Percentiles rank a stretch among this genome's conserved stretches.
phyloP scores from a whole-genome alignment of 352 stramenopile species.

The Phytophthora foliorum region DNA sequence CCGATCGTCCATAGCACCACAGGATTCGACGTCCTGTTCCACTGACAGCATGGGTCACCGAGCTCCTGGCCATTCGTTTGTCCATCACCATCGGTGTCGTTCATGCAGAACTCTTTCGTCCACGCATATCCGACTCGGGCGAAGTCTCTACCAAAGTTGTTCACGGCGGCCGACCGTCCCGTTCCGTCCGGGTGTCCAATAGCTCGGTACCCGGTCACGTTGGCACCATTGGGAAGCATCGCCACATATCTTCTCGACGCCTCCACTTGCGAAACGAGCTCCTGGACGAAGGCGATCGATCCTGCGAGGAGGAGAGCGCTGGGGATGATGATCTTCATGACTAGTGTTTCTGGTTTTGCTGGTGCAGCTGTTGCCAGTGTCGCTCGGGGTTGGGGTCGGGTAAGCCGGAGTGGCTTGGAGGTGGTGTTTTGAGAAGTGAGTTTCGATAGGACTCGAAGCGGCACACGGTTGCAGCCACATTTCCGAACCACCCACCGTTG shows the following conservation, averaged over 20 bases:
- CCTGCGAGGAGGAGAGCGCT: constrained; percentile 1
- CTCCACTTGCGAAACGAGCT: constrained; percentile 4
- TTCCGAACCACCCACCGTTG: too few relatives aligned
- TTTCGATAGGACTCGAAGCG: too few relatives aligned
- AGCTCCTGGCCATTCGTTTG: too few relatives aligned
- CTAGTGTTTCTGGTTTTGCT: neutral
- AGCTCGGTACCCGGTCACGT: constrained; percentile 36
- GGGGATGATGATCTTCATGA: constrained; percentile 12
- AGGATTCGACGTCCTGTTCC: constrained; percentile 3
- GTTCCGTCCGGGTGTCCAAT: constrained; percentile 43
- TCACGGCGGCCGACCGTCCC: constrained; percentile 19
- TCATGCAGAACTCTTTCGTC: constrained; percentile 30
- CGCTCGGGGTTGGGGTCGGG: neutral
- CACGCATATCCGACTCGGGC: constrained; percentile 11
- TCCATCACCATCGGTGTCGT: too few relatives aligned
- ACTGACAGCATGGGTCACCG: too few relatives aligned
- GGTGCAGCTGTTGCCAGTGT: neutral
- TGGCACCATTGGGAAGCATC: constrained; percentile 49
- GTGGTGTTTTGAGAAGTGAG: too few relatives aligned
- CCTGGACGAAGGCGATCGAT: constrained; percentile 14
- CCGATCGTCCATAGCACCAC: constrained; percentile 27
- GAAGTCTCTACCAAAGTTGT: constrained; percentile 37
- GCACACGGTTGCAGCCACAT: too few relatives aligned
- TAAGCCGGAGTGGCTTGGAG: neutral
- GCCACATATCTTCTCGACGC: constrained; percentile 5